A percentile compares a stretch with the other conserved stretches of the same genome.
Conservation (phyloP, 129 eudicot genomes). For the Glebionis coronaria region DNA sequence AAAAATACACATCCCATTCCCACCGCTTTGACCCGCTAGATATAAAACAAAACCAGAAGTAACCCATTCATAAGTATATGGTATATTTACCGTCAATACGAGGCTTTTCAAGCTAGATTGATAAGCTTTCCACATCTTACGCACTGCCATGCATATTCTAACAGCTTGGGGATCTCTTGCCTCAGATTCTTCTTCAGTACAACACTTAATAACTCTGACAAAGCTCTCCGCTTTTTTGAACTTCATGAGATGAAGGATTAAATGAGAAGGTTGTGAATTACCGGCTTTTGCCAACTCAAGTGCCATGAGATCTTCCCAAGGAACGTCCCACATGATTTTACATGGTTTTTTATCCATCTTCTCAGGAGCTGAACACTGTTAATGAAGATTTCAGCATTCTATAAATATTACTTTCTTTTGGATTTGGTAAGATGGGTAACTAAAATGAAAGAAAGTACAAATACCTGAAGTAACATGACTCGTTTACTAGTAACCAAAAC, state of each 20-base stretch:
- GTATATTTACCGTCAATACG: constrained; percentile 45
- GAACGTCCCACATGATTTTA: constrained; percentile 97
- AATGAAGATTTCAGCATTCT: constrained; percentile 11
- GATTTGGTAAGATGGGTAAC: neutral
- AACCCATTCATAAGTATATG: neutral
- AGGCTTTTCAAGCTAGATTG: constrained; percentile 54
- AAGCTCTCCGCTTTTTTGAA: constrained; percentile 70
- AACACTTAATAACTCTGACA: constrained; percentile 85
- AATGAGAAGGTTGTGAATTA: constrained; percentile 60
- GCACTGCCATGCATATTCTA: constrained; percentile 64
- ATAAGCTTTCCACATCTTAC: constrained; percentile 81
- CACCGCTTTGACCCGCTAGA: neutral
- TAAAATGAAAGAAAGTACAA: neutral
- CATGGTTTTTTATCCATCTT: constrained; percentile 88
- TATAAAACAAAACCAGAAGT: neutral
- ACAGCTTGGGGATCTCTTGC: constrained; percentile 78
- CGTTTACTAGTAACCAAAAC: constrained; percentile 85
- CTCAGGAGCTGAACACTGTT: constrained; percentile 67
- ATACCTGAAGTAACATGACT: constrained; percentile 88
- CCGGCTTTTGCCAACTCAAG: constrained; percentile 92
- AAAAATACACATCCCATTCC: neutral
- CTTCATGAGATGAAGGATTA: constrained; percentile 72
- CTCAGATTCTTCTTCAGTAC: constrained; percentile 54
- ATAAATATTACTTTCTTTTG: constrained; percentile 8
- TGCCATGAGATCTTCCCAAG: constrained; percentile 91